Percentiles rank a stretch among this genome's conserved stretches.
These are phyloP conservation scores for Schizosaccharomyces versatilis DNA, from an alignment of 1,139 yeast genomes.

Conservation along the genomic window DNA sequence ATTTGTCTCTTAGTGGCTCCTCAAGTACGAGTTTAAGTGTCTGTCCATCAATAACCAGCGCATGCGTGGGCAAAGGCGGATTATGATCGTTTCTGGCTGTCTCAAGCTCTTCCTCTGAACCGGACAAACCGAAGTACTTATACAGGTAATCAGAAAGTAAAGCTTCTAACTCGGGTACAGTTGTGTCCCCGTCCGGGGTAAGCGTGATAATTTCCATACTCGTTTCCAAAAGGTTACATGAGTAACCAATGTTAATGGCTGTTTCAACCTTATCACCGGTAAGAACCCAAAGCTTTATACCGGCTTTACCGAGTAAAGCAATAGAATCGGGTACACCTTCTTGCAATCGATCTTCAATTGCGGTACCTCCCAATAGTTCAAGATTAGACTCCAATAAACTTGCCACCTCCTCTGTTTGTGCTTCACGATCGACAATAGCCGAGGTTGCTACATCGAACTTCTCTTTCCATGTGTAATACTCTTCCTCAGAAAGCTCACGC, in stretches of 20 bases:
- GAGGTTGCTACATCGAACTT: slow-evolving; percentile 54
- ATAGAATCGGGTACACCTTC: slow-evolving; percentile 92
- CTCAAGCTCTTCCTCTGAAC: slow-evolving; percentile 35
- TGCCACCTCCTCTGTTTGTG: slow-evolving; percentile 50
- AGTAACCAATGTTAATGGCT: slow-evolving; percentile 90
- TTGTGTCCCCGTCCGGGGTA: slow-evolving; percentile 46
- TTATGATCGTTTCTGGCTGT: slow-evolving; percentile 48
- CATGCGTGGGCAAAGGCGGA: slow-evolving; percentile 57
- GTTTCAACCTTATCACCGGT: slow-evolving; percentile 97
- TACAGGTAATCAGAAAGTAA: slow-evolving; percentile 42
- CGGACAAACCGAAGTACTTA: slow-evolving; percentile 41
- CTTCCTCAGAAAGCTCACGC: slow-evolving; percentile 39
- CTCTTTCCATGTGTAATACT: slow-evolving; percentile 44
- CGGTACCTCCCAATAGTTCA: slow-evolving; percentile 80
- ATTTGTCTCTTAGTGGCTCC: slow-evolving; percentile 53
- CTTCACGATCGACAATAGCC: slow-evolving; percentile 58
- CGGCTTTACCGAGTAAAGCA: slow-evolving; percentile 63
- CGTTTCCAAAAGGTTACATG: slow-evolving; percentile 50
- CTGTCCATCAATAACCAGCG: slow-evolving; percentile 81
- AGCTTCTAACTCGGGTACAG: slow-evolving; percentile 23
- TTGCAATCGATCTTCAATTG: slow-evolving; percentile 88
- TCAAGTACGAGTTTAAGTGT: slow-evolving; percentile 55
- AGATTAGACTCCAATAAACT: slow-evolving; percentile 60
- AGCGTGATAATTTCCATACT: slow-evolving; percentile 60
- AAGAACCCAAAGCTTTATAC: slow-evolving; percentile 87